Base-by-base conservation (phyloP, 2,329 filamentous ascomycete genomes). In the Sphaerulina vaccinii region DNA sequence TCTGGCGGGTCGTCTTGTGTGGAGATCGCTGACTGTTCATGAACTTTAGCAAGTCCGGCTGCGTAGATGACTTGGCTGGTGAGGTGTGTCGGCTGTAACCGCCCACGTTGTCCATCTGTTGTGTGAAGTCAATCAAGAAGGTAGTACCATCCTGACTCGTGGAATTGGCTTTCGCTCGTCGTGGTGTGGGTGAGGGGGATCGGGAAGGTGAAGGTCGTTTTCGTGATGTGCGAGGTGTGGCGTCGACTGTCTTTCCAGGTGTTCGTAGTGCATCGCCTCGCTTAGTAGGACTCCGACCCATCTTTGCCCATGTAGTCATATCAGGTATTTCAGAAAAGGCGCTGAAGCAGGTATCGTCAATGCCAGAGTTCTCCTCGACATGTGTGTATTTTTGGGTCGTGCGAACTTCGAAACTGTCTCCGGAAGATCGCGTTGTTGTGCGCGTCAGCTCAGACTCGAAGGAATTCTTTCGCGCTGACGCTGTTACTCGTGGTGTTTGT, bases 271-370 rank as follows among this genome's bases (percentile, higher is more conserved):
- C 54, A 35, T 65, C 45, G 24, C 52, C 47, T 55, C 65, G 68
- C 63, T 73, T 79, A 2, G 70, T 69, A 24, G 77, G 61, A 49
- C 58, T 63, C 56, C 86, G 82, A 49, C 85, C 83, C 49, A 93
- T 73, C 57, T 84, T 84, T 7, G 88, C 85, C 64, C 95, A 90
- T 63, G 85, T 84, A 16, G 90, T 93, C 82, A 93, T 83, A 63
- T 92, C 89, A 5, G 90, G 90, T 48, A 96, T 83, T 7, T 89
- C 90, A 1, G 92, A 96, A 71, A 96, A 96, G 10, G 81, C 84
- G 74, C 90, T 96, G 68, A 95, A 87, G 65, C 80, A 86, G 73
- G 84, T 87, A 61, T 89, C 85, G 59, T 90, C 86, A 10, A 77
- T 60, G 43, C 58, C 59, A 60, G 60, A 59, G 38, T 24, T 54